Evolutionary conservation across 1,139 yeast genomes (phyloP).

Genomic region (Sugiyamaella pinicola): DNA sequence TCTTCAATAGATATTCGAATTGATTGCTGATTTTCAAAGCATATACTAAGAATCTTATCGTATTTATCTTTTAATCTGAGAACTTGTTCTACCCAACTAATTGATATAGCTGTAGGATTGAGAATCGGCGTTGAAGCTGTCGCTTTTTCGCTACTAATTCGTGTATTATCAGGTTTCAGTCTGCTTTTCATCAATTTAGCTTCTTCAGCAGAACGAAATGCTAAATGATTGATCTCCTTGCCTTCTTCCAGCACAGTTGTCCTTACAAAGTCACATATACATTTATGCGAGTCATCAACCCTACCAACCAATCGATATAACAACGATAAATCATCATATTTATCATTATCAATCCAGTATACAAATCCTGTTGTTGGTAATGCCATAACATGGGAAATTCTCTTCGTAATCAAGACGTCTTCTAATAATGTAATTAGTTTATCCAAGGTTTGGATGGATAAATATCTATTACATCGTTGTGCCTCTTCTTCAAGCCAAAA

Average conservation of each 20-base stretch:
- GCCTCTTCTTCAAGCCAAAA: constrained; percentile 61
- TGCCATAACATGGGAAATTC: constrained; percentile 55
- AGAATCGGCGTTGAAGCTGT: constrained; percentile 26
- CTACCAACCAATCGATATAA: constrained; percentile 55
- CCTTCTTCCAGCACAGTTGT: constrained; percentile 53
- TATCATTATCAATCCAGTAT: constrained; percentile 53
- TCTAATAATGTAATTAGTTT: constrained; percentile 60
- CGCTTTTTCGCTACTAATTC: neutral
- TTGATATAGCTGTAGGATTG: constrained; percentile 56
- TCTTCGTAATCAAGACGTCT: constrained; percentile 61
- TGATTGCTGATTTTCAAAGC: constrained; percentile 54
- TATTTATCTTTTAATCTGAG: constrained; percentile 58
- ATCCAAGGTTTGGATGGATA: constrained; percentile 53
- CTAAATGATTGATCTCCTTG: constrained; percentile 38
- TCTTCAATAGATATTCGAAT: constrained; percentile 60
- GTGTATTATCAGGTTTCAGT: constrained; percentile 22
- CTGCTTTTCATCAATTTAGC: constrained; percentile 29
- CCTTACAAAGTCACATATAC: constrained; percentile 54
- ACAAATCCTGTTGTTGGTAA: constrained; percentile 58
- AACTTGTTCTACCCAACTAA: constrained; percentile 68
- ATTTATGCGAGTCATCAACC: constrained; percentile 56
- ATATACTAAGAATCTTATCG: constrained; percentile 49
- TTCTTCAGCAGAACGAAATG: constrained; percentile 29
- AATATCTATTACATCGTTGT: constrained; percentile 54
- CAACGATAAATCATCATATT: constrained; percentile 47